phyloP scores from a whole-genome alignment of 805 yeast species.

The Candida nitratophila region DNA sequence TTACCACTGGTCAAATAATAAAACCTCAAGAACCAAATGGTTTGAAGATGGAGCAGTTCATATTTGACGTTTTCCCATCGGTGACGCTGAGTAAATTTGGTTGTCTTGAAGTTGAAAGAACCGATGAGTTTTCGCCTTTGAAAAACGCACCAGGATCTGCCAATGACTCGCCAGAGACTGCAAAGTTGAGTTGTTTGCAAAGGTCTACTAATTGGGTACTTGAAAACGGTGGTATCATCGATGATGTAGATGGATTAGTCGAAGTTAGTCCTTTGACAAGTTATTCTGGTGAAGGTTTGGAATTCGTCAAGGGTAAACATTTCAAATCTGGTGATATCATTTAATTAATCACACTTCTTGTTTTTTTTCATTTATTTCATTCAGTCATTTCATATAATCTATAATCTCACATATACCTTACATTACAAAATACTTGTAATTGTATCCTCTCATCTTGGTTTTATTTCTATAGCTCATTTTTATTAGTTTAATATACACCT shows the following conservation, averaged over 20 bases:
- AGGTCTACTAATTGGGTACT: conserved; percentile 72
- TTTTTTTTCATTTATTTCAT: background rate
- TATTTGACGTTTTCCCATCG: conserved; percentile 89
- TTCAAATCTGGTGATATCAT: conserved; percentile 17
- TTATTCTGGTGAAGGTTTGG: conserved; percentile 70
- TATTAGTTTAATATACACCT: too few species aligned
- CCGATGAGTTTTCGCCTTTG: conserved; percentile 85
- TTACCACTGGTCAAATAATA: conserved; percentile 34
- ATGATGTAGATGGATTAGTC: conserved; percentile 39
- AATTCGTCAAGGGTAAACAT: conserved; percentile 40
- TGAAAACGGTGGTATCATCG: conserved; percentile 59
- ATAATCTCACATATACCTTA: too few species aligned
- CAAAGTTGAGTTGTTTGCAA: conserved; percentile 54
- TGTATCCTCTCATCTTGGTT: too few species aligned
- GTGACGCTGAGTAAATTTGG: conserved; percentile 72
- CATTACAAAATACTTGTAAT: too few species aligned
- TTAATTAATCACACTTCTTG: background rate
- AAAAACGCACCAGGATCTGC: conserved; percentile 84
- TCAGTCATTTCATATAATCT: too few species aligned
- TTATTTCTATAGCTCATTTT: background rate
- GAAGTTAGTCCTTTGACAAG: conserved; percentile 76
- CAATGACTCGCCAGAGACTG: conserved; percentile 81
- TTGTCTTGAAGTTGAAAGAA: conserved; percentile 82
- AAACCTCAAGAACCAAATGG: conserved; percentile 83
- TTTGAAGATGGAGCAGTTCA: conserved; percentile 91